Base-by-base conservation (phyloP, 2,329 filamentous ascomycete species). In the Tolypocladium album region DNA sequence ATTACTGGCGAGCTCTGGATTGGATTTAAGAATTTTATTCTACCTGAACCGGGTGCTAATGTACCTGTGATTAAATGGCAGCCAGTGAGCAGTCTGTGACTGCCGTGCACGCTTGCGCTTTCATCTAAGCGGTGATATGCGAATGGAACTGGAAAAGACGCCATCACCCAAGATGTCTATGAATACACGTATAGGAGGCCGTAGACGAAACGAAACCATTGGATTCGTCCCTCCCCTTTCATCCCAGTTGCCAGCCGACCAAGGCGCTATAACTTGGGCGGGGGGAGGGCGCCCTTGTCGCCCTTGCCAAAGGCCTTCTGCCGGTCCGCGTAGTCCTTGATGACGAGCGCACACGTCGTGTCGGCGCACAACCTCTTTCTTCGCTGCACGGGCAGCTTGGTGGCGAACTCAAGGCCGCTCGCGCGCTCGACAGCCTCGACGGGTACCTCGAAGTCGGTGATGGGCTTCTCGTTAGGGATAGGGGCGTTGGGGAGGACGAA, bases 401-500 rank as follows among this genome's bases (percentile, higher is more conserved):
- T 80, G 36, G 90, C 90, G 75, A 99, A 99, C 72, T 97, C 92
- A 68, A 99, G 77, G 5, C 94, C 94, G 65, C 89, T 92, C 2
- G 94, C 93, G 64, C 92, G 83, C 82, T 99, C 94, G 42, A 99
- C 86, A 12, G 88, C 89, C 79, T 97, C 93, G 43, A 99, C 72
- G 0, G 94, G 93, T 34, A 97, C 94, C 79, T 97, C 93, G 69
- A 99, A 99, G 71, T 97, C 92, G 58, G 83, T 80, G 66, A 99
- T 79, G 57, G 89, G 90, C 78, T 94, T 97, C 62, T 86, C 82
- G 74, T 96, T 99, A 43, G 88, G 80, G 67, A 99, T 99, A 22
- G 78, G 81, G 2, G 91, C 92, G 73, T 99, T 99, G 20, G 94
- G 94, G 67, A 99, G 80, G 58, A 99, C 93, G 70, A 99, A 99